Conservation (phyloP, 192 early-diverging fungal species). For the Backusella luteola region DNA sequence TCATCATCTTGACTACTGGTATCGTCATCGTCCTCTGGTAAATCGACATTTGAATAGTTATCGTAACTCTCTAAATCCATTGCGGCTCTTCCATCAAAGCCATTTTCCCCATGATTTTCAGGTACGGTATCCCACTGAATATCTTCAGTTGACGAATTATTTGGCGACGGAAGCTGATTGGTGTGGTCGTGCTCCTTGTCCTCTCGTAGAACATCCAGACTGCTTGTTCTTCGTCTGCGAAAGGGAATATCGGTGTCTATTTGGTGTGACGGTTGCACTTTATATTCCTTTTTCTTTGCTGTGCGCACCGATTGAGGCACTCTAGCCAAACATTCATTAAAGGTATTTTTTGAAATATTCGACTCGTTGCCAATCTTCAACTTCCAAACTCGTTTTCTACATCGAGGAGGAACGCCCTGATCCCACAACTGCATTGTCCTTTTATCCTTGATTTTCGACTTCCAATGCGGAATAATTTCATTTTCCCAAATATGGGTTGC, state of each 20-base stretch:
- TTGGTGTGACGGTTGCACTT: not conserved
- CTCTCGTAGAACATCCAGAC: slow-evolving; percentile 28
- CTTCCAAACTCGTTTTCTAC: slow-evolving; percentile 38
- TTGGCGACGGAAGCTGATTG: not conserved
- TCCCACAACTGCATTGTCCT: slow-evolving; percentile 35
- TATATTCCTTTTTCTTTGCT: not conserved
- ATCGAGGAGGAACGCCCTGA: slow-evolving; percentile 42
- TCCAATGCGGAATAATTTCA: slow-evolving; percentile 42
- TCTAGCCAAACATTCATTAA: slow-evolving; percentile 11
- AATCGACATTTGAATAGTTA: slow-evolving; percentile 13
- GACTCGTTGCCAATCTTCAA: slow-evolving; percentile 38
- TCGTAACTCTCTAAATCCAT: slow-evolving; percentile 3
- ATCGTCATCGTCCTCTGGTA: slow-evolving; percentile 6
- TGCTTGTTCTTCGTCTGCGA: slow-evolving; percentile 29
- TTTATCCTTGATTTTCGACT: slow-evolving; percentile 35
- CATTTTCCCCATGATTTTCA: not conserved
- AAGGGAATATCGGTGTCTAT: not conserved
- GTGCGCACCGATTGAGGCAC: slow-evolving; percentile 8
- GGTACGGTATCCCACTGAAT: not conserved
- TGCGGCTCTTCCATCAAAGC: not conserved
- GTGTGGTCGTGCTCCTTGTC: not conserved
- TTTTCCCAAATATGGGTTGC: slow-evolving; percentile 36
- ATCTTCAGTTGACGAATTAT: not conserved
- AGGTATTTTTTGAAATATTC: slow-evolving; percentile 32
- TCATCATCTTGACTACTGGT: slow-evolving; percentile 6